Base-by-base conservation (phyloP, 371 early-diverging fungal genomes). In the Syncephalastrum racemosum region DNA sequence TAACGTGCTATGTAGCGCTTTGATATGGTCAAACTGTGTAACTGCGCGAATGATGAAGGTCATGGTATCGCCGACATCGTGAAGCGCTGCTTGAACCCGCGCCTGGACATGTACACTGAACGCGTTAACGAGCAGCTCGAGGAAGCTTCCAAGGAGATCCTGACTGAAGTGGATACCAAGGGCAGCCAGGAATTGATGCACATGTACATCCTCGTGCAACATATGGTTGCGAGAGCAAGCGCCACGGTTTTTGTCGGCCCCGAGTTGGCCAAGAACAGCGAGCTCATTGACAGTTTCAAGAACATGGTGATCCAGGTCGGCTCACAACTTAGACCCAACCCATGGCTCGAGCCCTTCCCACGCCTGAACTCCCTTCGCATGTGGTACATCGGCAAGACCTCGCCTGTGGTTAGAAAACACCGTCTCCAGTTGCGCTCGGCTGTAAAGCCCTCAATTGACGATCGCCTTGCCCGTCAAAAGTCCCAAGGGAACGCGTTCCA, bases 201-300 rank as follows among this genome's bases (percentile, higher is more conserved):
- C 22, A 48, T 63, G 1, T 63, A 63, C 36, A 44, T 50, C n/a
- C 39, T 63, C 14, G 52, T 65, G 27, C 60, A 60, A 14, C 53
- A 56, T 13, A 59, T 57, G 53, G 57, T 65, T 4, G 60, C 60
- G 18, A 54, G 49, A 18, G 60, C 65, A 12, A 56, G 57, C 45
- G 67, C 63, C 6, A 41, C 67, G 10, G 54, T 63, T 5, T 67
- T 67, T 54, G 63, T 58, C 2, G 67, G 67, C 8, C 46, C 41
- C 0, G 54, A 60, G 13, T 50, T 67, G 6, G 22, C 47, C 44
- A 54, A 63, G 16, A 36, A 63, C 40, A 5, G 19, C 16, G 40
- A 49, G 6, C 50, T 67, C 12, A 49, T 67, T 41, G 60, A 58
- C 23, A 52, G 53, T 36, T 67, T 67, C 58, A 60, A 67, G 46